Evolutionary conservation across 352 stramenopile species (phyloP), one percentile per base, ranked within the genome.

Genomic region (Phytopythium mirpurense): DNA sequence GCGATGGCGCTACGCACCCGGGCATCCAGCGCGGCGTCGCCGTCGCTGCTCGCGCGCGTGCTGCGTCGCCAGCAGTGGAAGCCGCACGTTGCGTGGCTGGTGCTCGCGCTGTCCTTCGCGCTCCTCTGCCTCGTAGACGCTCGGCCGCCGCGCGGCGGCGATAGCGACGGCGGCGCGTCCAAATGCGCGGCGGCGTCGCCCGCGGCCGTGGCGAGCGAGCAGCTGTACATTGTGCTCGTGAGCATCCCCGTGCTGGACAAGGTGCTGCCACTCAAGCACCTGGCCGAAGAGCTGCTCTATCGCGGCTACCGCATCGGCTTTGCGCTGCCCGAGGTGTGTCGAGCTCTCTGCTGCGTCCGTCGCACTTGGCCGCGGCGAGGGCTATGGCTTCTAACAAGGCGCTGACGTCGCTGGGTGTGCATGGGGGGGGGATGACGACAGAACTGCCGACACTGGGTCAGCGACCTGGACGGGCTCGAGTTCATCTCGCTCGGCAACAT

Each of bases 211-310:
- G 35, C 48, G 2, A 27, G 48, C 23, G 48, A 54, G 35, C 65
- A 86, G n/a, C 62, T 82, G 51, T 93, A 94, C 68, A 62, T 94
- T 32, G 82, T 90, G 42, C 65, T 94, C 19, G 82, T 93, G 55
- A 90, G 79, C 62, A 84, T 94, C 45, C 84, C 84, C n/a, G 74
- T 90, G 47, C 58, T 91, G 45, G 80, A 94, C 54, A 86, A 86
- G 55, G 78, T 93, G 54, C 67, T 90, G 50, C 84, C 84, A 45
- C 74, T 94, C 50, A 89, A 88, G 54, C 75, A 87, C 53, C 53
- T 94, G 35, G 82, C 81, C 11, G 74, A 89, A 48, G 74, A 89
- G 34, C 57, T 94, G 44, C 62, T 93, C 21, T 65, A 76, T 32
- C 80, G 82, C 34, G 84, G 84, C 24, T 84, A 85, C 40, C 82